Conservation (phyloP, 2,329 filamentous ascomycete species). For the Seiridium unicorne region DNA sequence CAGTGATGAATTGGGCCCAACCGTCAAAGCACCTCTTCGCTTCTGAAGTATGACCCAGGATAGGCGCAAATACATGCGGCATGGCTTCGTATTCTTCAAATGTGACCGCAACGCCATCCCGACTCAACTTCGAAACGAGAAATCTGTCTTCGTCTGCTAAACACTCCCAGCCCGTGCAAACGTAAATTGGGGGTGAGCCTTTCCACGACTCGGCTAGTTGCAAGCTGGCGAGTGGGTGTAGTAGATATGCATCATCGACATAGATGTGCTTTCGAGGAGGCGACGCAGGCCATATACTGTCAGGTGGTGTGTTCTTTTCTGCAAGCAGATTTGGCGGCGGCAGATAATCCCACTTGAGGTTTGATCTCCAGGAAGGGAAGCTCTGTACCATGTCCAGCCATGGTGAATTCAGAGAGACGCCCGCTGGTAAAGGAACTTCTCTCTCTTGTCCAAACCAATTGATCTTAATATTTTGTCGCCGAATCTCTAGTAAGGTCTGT, state of each 20-base stretch:
- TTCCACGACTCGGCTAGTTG: constrained; percentile 59
- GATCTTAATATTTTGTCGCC: constrained; percentile 44
- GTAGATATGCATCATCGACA: constrained; percentile 49
- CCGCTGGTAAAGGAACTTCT: constrained; percentile 65
- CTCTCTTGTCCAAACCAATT: constrained; percentile 60
- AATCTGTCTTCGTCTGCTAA: constrained; percentile 66
- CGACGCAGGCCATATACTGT: constrained; percentile 55
- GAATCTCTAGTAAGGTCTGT: constrained; percentile 66
- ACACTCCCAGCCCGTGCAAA: constrained; percentile 70
- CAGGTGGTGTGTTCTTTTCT: constrained; percentile 36
- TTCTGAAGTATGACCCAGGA: constrained; percentile 47
- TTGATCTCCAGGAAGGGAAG: constrained; percentile 52
- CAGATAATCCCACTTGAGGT: constrained; percentile 63
- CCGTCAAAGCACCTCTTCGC: constrained; percentile 51
- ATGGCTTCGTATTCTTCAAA: constrained; percentile 77
- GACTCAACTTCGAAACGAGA: constrained; percentile 53
- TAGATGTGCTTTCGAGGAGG: constrained; percentile 56
- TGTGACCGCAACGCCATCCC: constrained; percentile 58
- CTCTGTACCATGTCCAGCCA: constrained; percentile 72
- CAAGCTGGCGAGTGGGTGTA: constrained; percentile 68
- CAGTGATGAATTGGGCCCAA: constrained; percentile 56
- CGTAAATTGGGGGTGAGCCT: constrained; percentile 63
- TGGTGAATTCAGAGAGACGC: constrained; percentile 59
- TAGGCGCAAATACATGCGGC: constrained; percentile 70
- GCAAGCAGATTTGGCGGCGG: constrained; percentile 37